phyloP scores from a whole-genome alignment of 2,329 filamentous ascomycete genomes.

The Laburnicola sp. region DNA sequence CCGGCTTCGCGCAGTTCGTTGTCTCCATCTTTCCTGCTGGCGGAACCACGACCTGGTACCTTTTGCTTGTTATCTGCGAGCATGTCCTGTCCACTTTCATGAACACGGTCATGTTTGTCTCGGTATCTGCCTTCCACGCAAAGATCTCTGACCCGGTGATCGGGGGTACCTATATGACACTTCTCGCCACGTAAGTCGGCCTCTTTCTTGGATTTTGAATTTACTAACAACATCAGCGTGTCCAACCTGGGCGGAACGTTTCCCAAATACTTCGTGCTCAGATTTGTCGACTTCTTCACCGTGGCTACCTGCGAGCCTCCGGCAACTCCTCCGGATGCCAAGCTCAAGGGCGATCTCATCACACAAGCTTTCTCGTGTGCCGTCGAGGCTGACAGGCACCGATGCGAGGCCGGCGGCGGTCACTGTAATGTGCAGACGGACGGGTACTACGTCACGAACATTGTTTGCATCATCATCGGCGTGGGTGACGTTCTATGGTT shows the following conservation, averaged over 20 bases:
- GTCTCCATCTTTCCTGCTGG: slow-evolving; percentile 83
- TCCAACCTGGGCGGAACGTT: slow-evolving; percentile 98
- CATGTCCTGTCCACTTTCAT: slow-evolving; percentile 97
- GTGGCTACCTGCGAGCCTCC: slow-evolving; percentile 74
- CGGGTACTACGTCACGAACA: slow-evolving; percentile 93
- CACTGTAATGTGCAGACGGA: slow-evolving; percentile 76
- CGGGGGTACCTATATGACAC: slow-evolving; percentile 97
- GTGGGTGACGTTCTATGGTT: slow-evolving; percentile 79
- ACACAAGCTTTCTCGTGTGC: slow-evolving; percentile 82
- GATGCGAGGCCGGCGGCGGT: slow-evolving; percentile 79
- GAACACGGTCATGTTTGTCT: slow-evolving; percentile 98
- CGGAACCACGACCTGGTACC: slow-evolving; percentile 79
- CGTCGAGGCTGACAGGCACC: slow-evolving; percentile 82
- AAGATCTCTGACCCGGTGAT: slow-evolving; percentile 93
- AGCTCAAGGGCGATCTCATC: slow-evolving; percentile 63
- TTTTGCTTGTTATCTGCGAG: slow-evolving; percentile 83
- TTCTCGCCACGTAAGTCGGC: slow-evolving; percentile 85
- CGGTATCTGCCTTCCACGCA: slow-evolving; percentile 93
- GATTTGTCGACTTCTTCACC: slow-evolving; percentile 90
- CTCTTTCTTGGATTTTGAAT: slow-evolving; percentile 5
- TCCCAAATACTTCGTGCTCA: slow-evolving; percentile 91
- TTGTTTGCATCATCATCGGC: slow-evolving; percentile 85
- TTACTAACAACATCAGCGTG: slow-evolving; percentile 63
- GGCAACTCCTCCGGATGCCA: slow-evolving; percentile 46
- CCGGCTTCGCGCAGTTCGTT: slow-evolving; percentile 81